phyloP scores from a whole-genome alignment of 352 stramenopile species.

The Phytophthora citrophthora region DNA sequence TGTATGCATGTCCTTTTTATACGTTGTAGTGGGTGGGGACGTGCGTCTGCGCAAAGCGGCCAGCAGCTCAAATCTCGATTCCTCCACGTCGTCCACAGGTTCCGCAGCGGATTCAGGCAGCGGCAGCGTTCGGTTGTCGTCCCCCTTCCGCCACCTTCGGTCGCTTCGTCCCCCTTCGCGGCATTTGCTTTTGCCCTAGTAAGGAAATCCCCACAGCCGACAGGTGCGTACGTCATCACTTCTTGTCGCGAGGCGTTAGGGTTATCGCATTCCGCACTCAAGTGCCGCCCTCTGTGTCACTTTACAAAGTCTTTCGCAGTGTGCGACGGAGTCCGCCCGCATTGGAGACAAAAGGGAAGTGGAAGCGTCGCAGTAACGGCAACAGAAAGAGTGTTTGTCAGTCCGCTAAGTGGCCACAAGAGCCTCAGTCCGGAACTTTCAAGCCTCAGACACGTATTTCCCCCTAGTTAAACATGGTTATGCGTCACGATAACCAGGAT shows the following conservation, averaged over 20 bases:
- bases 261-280: conserved; percentile 3
- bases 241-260: conserved; percentile 1
- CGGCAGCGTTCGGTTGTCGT: conserved; percentile 51
- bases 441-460: neutral
- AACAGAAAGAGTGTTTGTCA: neutral
- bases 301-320: conserved; percentile 2
- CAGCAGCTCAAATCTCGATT: conserved; percentile 20
- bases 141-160: conserved; percentile 9
- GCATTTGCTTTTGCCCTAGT: neutral
- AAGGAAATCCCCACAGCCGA: neutral
- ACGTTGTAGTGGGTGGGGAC: conserved; percentile 14
- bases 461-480: conserved; percentile 24
- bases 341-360: conserved; percentile 11
- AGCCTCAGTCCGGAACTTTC: conserved; percentile 8
- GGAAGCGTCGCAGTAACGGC: conserved; percentile 30
- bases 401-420: no score
- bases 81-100: conserved; percentile 26
- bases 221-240: conserved; percentile 13
- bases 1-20: conserved; percentile 25
- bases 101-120: conserved; percentile 27
- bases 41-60: conserved; percentile 1
- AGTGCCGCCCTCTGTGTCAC: neutral
- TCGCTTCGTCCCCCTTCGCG: neutral
- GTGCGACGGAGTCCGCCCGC: conserved; percentile 8
- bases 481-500: conserved; percentile 20